Evolutionary conservation across 345 rosid species (phyloP).

Genomic region (Sapria himalayana): DNA sequence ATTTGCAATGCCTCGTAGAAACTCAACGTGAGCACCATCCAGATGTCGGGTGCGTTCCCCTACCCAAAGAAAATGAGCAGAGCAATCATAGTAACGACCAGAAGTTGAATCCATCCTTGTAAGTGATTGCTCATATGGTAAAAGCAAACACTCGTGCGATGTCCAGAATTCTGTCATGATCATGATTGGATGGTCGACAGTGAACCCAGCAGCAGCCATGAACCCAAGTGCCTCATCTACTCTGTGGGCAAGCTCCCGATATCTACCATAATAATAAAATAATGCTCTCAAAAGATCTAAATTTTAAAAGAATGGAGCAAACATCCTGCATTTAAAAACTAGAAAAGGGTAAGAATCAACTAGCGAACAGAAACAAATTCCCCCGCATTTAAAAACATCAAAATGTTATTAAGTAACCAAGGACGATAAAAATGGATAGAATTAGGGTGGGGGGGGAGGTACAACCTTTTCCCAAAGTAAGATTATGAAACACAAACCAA

Average conservation of each 20-base stretch:
- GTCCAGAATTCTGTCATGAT: constrained; percentile 63
- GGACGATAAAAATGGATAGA: too few species aligned
- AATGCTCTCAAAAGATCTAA: not conserved
- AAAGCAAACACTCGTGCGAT: constrained; percentile 54
- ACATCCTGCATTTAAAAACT: too few species aligned
- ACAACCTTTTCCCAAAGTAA: too few species aligned
- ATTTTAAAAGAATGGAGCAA: too few species aligned
- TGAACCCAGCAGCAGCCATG: constrained; percentile 59
- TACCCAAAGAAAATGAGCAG: constrained; percentile 60
- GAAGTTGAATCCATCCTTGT: constrained; percentile 56
- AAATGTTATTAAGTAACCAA: too few species aligned
- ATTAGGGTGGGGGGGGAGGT: too few species aligned
- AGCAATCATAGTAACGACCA: constrained; percentile 51
- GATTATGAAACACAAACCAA: too few species aligned
- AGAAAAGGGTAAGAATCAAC: too few species aligned
- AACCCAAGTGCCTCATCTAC: constrained; percentile 72
- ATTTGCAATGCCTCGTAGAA: constrained; percentile 55
- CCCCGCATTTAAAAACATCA: too few species aligned
- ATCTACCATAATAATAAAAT: constrained; percentile 16
- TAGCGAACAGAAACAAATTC: too few species aligned
- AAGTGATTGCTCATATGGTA: constrained; percentile 55
- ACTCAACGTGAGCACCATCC: constrained; percentile 62
- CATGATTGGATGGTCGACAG: constrained; percentile 60
- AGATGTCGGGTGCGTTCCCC: constrained; percentile 68
- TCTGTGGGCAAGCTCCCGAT: constrained; percentile 43